Percentiles rank a stretch among this genome's conserved stretches.
Conservation (phyloP, 345 rosid species). For the Pistacia atlantica region DNA sequence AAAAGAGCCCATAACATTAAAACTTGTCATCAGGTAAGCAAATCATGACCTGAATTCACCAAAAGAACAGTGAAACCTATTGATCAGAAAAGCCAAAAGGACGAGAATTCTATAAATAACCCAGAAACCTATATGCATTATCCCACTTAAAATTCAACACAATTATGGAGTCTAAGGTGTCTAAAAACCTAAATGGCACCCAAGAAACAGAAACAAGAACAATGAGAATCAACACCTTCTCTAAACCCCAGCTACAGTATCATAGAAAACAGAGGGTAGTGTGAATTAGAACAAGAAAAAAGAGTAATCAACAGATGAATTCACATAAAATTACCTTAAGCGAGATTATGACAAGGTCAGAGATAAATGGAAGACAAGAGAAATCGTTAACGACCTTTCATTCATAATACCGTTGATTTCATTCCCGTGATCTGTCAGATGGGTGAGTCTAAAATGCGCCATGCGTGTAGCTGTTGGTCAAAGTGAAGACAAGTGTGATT, state of each 20-base stretch:
- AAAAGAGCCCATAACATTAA: background rate
- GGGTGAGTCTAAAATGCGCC: slow-evolving; percentile 13
- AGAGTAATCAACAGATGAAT: background rate
- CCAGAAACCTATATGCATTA: background rate
- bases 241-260: background rate
- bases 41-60: background rate
- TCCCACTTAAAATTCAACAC: background rate
- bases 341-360: slow-evolving; percentile 14
- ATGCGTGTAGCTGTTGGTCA: background rate
- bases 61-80: background rate
- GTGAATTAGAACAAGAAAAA: slow-evolving; percentile 1
- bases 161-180: background rate
- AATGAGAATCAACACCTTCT: background rate
- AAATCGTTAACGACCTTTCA: slow-evolving; percentile 18
- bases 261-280: background rate
- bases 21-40: background rate
- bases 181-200: background rate
- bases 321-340: slow-evolving; percentile 6
- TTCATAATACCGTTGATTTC: slow-evolving; percentile 30
- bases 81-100: background rate
- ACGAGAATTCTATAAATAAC: background rate
- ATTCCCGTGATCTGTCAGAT: background rate
- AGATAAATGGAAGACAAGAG: background rate
- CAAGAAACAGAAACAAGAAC: background rate
- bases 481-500: slow-evolving; percentile 2